Conservation (phyloP, 345 rosid species). For the Euphorbia pulcherrima region DNA sequence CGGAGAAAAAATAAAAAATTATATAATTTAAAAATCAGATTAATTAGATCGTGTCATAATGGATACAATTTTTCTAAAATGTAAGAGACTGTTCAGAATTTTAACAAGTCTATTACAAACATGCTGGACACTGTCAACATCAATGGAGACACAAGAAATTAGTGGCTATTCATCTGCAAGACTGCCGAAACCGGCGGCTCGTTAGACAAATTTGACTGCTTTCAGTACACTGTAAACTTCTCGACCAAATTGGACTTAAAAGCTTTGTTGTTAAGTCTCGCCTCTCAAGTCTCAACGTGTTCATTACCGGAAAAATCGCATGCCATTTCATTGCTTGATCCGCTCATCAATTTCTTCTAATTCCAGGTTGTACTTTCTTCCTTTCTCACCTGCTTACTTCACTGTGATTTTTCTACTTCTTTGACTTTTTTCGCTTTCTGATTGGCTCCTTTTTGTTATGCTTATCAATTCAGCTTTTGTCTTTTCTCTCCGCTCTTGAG, state of each 20-base stretch:
- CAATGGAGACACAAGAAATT: too few relatives aligned
- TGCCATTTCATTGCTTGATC: slow-evolving; percentile 1
- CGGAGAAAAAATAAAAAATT: too few relatives aligned
- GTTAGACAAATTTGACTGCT: not conserved
- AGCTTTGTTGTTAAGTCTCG: too few relatives aligned
- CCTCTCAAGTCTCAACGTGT: too few relatives aligned
- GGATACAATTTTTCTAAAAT: too few relatives aligned
- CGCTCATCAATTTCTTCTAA: not conserved
- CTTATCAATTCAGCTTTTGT: not conserved
- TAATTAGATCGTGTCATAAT: too few relatives aligned
- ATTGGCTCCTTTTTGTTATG: slow-evolving; percentile 3
- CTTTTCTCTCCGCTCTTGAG: not conserved
- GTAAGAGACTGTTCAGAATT: too few relatives aligned
- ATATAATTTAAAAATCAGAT: too few relatives aligned
- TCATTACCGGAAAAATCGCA: not conserved
- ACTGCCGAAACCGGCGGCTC: not conserved
- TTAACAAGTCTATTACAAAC: too few relatives aligned
- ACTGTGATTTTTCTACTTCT: not conserved
- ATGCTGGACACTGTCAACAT: not conserved
- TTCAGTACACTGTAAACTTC: not conserved
- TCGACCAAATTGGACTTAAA: too few relatives aligned
- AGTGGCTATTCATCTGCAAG: not conserved
- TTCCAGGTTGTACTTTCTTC: slow-evolving; percentile 17
- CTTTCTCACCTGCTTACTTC: not conserved
- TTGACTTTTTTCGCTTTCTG: not conserved